Percentiles rank a stretch among this genome's conserved stretches.
These are phyloP conservation scores for Linum lewisii DNA, from an alignment of 345 rosid genomes.

Conservation along the genomic window DNA sequence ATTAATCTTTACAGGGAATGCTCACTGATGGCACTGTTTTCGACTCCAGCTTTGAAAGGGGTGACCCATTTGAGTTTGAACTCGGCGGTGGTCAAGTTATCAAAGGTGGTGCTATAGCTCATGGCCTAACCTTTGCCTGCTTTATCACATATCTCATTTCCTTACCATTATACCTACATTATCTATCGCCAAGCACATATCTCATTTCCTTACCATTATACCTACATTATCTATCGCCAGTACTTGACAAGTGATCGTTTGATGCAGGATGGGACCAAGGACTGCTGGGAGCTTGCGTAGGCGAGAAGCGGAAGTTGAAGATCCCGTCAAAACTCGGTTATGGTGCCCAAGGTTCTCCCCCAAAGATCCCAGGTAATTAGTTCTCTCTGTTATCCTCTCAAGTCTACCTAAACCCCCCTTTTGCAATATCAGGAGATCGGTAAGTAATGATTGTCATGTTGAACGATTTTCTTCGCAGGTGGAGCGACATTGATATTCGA, in stretches of 20 bases:
- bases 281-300: conserved; percentile 69
- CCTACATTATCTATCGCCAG: neutral
- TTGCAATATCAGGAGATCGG: no score
- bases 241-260: neutral
- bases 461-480: conserved; percentile 33
- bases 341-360: conserved; percentile 85
- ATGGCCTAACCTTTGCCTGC: neutral
- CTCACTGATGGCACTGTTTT: conserved; percentile 92
- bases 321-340: conserved; percentile 94
- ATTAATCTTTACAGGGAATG: conserved; percentile 46
- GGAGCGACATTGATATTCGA: conserved; percentile 87
- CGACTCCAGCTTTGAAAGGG: conserved; percentile 96
- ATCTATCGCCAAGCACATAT: neutral
- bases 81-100: conserved; percentile 94
- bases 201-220: neutral
- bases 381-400: neutral
- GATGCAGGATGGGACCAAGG: conserved; percentile 97
- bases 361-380: conserved; percentile 69
- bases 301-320: conserved; percentile 90
- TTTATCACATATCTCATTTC: neutral
- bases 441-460: no score
- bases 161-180: neutral
- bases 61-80: conserved; percentile 92
- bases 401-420: no score
- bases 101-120: conserved; percentile 44